Evolutionary conservation across 2,329 filamentous ascomycete species (phyloP).

Genomic region (Botrytis cinerea): DNA sequence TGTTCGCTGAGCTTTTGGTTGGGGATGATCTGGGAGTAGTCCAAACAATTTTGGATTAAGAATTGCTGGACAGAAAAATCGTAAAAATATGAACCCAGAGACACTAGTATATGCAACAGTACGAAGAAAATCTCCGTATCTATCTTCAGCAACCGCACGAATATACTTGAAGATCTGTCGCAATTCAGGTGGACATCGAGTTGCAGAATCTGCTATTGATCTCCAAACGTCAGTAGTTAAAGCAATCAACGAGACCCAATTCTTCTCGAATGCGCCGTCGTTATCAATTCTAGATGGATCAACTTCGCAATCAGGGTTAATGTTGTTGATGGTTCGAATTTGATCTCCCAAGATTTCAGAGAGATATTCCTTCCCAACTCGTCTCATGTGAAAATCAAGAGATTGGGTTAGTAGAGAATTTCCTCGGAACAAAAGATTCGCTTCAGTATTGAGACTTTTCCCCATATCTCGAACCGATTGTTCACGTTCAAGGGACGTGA

Average conservation of each 20-base stretch:
- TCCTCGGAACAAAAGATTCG: slow-evolving; percentile 91
- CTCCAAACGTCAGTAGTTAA: slow-evolving; percentile 85
- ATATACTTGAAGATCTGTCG: slow-evolving; percentile 88
- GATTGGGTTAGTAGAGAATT: slow-evolving; percentile 94
- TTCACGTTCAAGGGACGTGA: slow-evolving; percentile 65
- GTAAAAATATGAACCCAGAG: slow-evolving; percentile 89
- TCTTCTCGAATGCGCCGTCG: slow-evolving; percentile 72
- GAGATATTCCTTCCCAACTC: slow-evolving; percentile 88
- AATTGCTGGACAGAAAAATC: slow-evolving; percentile 96
- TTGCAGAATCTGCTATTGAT: slow-evolving; percentile 73
- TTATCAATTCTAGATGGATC: slow-evolving; percentile 78
- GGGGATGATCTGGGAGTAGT: slow-evolving; percentile 78
- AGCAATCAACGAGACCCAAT: slow-evolving; percentile 76
- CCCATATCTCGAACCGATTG: slow-evolving; percentile 74
- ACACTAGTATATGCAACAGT: slow-evolving; percentile 93
- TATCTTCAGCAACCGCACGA: slow-evolving; percentile 86
- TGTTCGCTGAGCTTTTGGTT: slow-evolving; percentile 78
- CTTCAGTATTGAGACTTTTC: slow-evolving; percentile 79
- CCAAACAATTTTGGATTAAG: slow-evolving; percentile 93
- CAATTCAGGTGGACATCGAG: slow-evolving; percentile 76
- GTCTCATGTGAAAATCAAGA: slow-evolving; percentile 92
- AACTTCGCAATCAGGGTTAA: slow-evolving; percentile 91
- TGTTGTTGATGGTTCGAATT: slow-evolving; percentile 84
- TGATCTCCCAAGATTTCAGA: slow-evolving; percentile 85
- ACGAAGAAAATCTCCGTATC: slow-evolving; percentile 88